Base-by-base conservation (phyloP, 2,329 filamentous ascomycete species). In the Monosporascus sp. region DNA sequence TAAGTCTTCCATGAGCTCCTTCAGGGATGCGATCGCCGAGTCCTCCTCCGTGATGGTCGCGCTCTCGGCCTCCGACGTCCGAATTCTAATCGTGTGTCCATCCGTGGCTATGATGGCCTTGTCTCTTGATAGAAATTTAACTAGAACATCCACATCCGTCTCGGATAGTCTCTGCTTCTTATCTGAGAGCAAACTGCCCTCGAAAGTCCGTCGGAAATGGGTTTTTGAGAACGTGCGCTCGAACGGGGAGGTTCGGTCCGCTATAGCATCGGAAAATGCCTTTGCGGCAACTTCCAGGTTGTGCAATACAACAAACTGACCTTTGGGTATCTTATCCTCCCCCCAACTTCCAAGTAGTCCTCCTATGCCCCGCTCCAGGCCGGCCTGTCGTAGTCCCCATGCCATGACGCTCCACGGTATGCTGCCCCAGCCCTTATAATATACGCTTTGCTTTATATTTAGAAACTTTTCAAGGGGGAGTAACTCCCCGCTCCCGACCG, bases 1-100 rank as follows among this genome's bases (percentile, higher is more conserved):
- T 17, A 99, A 78, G 49, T 88, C 87, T 41, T 82, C 76, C 27
- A 91, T 87, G 11, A 96, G 78, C 25, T 88, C 83, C 64, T 92
- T 93, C 9, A 99, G 81, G 18, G 88, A 88, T 1, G 91, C 91
- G 57, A 97, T 89, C 1, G 89, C 88, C 5, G 77, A 75, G 71
- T 99, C 94, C 62, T 95, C 87, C 53, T 85, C 75, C 1, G 88
- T 89, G 58, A 97, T 86, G 0, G 62, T 61, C 1, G 65, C 54
- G 45, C 73, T 70, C 3, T 63, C 54, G 6, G 60, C 62, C 3
- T 76, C 74, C 0, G 79, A 67, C 0, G 71, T 70, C 61, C 82
- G 87, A 68, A 97, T 85, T 66, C 89, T 92, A 60, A 99, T 79
- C 0, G 85, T 89, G 58, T 83, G 72, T 5, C 81, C 82, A 63